phyloP scores from a whole-genome alignment of 2,329 filamentous ascomycete genomes.

The Penicillium rolfsii region DNA sequence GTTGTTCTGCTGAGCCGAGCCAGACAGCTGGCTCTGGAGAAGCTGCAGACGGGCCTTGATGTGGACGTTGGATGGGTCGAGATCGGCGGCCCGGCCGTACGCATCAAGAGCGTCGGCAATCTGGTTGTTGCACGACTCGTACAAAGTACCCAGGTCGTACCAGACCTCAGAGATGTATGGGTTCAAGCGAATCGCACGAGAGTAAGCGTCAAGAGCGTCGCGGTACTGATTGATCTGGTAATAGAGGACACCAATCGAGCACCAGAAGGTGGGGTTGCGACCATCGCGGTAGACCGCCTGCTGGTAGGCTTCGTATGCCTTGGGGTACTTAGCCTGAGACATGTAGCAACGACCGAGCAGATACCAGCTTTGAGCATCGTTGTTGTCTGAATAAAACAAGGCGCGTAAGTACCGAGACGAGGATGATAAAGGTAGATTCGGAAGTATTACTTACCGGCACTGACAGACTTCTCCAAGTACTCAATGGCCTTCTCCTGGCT shows the following conservation, averaged over 20 bases:
- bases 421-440: too few relatives aligned
- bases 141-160: slow-evolving; percentile 97
- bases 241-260: slow-evolving; percentile 97
- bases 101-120: slow-evolving; percentile 94
- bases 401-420: neutral
- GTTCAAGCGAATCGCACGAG: slow-evolving; percentile 91
- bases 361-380: slow-evolving; percentile 98
- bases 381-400: slow-evolving; percentile 68
- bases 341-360: slow-evolving; percentile 97
- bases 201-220: slow-evolving; percentile 96
- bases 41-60: slow-evolving; percentile 94
- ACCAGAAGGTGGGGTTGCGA: slow-evolving; percentile 98
- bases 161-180: slow-evolving; percentile 99
- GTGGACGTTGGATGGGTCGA: slow-evolving; percentile 90
- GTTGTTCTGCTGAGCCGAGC: slow-evolving; percentile 69
- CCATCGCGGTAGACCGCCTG: slow-evolving; percentile 98
- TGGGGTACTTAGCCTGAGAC: slow-evolving; percentile 98
- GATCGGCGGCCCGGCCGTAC: slow-evolving; percentile 89
- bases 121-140: slow-evolving; percentile 99
- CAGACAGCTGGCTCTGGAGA: slow-evolving; percentile 75
- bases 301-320: slow-evolving; percentile 97
- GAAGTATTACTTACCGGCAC: slow-evolving; percentile 67
- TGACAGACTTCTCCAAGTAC: slow-evolving; percentile 94
- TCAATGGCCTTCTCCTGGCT: slow-evolving; percentile 97
- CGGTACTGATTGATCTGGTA: slow-evolving; percentile 99